These are phyloP conservation scores for Malus hybrid DNA, from an alignment of 331 rosid genomes.

Conservation along the genomic window DNA sequence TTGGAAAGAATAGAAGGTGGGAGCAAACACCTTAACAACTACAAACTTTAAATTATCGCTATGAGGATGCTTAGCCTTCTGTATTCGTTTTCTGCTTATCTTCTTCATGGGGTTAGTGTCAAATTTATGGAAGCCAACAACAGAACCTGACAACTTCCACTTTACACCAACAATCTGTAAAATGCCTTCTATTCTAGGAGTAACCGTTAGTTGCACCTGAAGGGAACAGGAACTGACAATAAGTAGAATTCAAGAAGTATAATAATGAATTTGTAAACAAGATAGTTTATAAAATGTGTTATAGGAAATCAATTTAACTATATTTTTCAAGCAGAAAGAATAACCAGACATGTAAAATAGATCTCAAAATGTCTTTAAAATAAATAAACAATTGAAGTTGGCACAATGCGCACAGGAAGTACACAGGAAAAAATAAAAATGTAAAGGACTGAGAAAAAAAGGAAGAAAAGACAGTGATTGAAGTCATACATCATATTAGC, in stretches of 20 bases:
- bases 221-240: not conserved
- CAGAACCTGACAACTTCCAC: slow-evolving; percentile 79
- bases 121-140: slow-evolving; percentile 75
- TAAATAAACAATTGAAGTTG: not conserved
- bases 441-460: no score
- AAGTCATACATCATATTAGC: no score
- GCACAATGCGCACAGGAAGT: not conserved
- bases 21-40: slow-evolving; percentile 67
- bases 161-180: slow-evolving; percentile 76
- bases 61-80: slow-evolving; percentile 37
- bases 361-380: not conserved
- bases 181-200: slow-evolving; percentile 69
- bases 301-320: not conserved
- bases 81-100: slow-evolving; percentile 45
- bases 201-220: slow-evolving; percentile 87
- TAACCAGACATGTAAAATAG: not conserved
- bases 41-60: slow-evolving; percentile 61
- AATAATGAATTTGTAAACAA: not conserved
- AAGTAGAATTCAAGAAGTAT: not conserved
- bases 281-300: not conserved
- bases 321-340: not conserved
- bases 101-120: slow-evolving; percentile 49
- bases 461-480: not conserved
- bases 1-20: not conserved
- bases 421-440: not conserved